A percentile compares a stretch with the other conserved stretches of the same genome.
Conservation (phyloP, 179 eudicot genomes). For the Gypsophila paniculata region DNA sequence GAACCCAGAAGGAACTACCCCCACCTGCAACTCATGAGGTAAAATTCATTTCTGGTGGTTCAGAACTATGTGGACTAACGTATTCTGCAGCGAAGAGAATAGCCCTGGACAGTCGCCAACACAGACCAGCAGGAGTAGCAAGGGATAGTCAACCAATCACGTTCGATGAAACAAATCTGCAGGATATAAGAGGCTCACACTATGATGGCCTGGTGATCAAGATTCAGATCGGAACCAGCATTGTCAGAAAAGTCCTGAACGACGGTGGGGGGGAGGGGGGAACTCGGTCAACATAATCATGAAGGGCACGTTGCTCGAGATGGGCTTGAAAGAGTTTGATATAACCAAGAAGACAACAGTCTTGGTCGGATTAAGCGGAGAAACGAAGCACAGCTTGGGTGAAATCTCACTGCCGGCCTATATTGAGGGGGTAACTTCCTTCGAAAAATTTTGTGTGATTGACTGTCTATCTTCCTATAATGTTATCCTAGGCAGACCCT, state of each 20-base stretch:
- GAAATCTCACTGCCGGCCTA: too few species aligned
- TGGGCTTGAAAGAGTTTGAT: not conserved
- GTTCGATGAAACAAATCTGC: not conserved
- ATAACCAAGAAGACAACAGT: not conserved
- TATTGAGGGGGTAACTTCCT: not conserved
- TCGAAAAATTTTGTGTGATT: not conserved
- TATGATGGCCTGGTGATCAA: not conserved
- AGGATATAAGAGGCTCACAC: not conserved
- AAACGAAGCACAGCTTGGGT: not conserved
- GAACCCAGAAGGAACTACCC: not conserved
- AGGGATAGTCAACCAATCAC: too few species aligned
- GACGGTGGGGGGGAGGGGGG: too few species aligned
- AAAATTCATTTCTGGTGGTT: too few species aligned
- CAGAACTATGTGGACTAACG: too few species aligned
- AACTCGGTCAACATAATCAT: not conserved
- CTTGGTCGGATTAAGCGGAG: not conserved
- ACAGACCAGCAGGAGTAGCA: not conserved
- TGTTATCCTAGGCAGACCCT: too few species aligned
- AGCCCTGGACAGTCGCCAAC: not conserved
- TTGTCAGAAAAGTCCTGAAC: too few species aligned
- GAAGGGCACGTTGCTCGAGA: not conserved
- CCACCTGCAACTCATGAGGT: not conserved
- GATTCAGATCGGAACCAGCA: not conserved
- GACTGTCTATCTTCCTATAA: too few species aligned
- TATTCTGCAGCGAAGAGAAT: not conserved